Base-by-base conservation (phyloP, 805 yeast species). In the Ogataea neopini region DNA sequence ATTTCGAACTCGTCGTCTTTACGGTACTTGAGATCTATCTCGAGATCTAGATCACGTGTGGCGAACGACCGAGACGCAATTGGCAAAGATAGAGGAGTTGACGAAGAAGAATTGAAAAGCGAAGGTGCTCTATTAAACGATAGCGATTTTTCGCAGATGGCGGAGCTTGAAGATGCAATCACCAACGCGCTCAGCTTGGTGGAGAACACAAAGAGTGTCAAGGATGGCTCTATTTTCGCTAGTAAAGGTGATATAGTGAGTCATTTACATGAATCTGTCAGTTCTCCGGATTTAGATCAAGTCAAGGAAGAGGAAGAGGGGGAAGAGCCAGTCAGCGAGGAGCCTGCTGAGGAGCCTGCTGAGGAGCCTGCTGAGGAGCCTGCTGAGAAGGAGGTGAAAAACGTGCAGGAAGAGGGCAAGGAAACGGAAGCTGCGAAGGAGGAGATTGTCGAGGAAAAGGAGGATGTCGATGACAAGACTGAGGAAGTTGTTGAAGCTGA, bases 21-120 rank as follows among this genome's bases (percentile, higher is more conserved):
- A 34, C 71, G 79, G 50, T 85, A 83, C 59, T 69, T 85, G 53
- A 75, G 90, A 55, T 78, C 86, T 1, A 80, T 82, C 38, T 82
- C 87, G 1, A 71, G 86, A 62, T 81, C 86, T 1, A 71, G 86
- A 58, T 79, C 86, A 6, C 73, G 86, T 63, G 71, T 70, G 22
- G 61, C 68, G 4, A 57, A 62, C 42, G 71, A 68, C 48, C 54
- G 62, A 20, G 60, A 60, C 14, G 70, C 71, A 14, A 59, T 63
- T 14, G 68, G 63, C 3, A 43, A 49, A 18, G 63, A 64, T 19
- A 29, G 53, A 15, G 54, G 52, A 15, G 34, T 39, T 13, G 58
- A 59, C 17, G 62, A 73, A n/a, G 59, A 62, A 1, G 81, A 74
- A 38, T 69, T 81, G 52, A 75, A 70, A 29, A 66, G 72, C 45